Conservation (phyloP, 768 basidiomycete genomes). For the Symmetrospora coprosmae region DNA sequence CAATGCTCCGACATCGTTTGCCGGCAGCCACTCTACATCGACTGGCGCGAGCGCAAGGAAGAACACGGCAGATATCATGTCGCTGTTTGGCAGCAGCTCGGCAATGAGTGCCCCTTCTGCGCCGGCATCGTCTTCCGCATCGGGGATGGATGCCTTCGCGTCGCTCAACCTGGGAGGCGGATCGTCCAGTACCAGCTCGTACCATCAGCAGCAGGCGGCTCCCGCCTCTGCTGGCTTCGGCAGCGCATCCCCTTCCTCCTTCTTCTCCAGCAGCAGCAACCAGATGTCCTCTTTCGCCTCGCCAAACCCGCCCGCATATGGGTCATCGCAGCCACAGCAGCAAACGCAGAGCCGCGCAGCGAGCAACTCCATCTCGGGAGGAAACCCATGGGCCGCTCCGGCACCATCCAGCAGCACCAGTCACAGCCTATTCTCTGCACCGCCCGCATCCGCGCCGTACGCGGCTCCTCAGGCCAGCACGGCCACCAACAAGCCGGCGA, state of each 20-base stretch:
- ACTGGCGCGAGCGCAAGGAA: slow-evolving; percentile 28
- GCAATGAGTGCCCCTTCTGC: too few species aligned
- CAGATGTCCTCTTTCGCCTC: too few species aligned
- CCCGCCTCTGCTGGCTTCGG: too few species aligned
- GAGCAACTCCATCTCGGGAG: slow-evolving; percentile 15
- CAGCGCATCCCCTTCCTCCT: background rate
- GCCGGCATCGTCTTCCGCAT: background rate
- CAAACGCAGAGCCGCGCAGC: background rate
- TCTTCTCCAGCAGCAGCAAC: background rate
- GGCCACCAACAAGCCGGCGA: background rate
- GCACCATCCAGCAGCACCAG: background rate
- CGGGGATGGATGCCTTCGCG: slow-evolving; percentile 4
- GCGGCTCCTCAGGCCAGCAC: background rate
- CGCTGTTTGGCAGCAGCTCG: background rate
- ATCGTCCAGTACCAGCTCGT: too few species aligned
- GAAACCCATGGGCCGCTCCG: slow-evolving; percentile 13
- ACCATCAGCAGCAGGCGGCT: too few species aligned
- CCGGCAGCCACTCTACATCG: slow-evolving; percentile 33
- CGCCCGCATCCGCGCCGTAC: background rate
- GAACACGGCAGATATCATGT: slow-evolving; percentile 14
- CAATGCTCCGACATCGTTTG: slow-evolving; percentile 42
- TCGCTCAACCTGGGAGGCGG: slow-evolving; percentile 18
- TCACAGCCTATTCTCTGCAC: background rate
- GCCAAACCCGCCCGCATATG: too few species aligned
- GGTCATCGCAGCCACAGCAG: too few species aligned